phyloP scores from a whole-genome alignment of 495 filamentous ascomycete genomes.

The Glonium stellatum region DNA sequence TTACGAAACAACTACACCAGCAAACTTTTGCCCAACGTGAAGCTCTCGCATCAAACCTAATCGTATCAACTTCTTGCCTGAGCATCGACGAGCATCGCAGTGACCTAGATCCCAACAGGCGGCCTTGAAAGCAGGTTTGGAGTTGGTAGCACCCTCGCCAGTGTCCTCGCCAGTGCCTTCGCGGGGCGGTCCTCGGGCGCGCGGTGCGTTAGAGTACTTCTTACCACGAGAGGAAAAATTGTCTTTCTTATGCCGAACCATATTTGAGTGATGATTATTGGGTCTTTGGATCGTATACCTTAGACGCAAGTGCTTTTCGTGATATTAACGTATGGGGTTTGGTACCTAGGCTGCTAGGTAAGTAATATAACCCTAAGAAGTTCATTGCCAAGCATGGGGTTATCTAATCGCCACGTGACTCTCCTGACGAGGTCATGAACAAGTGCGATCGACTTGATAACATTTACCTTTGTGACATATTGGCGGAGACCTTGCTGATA shows the following conservation, averaged over 20 bases:
- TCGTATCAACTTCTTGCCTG: constrained; percentile 86
- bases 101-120: constrained; percentile 97
- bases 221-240: constrained; percentile 60
- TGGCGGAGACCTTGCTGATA: too few relatives aligned
- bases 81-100: constrained; percentile 95
- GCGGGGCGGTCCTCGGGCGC: constrained; percentile 36
- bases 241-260: constrained; percentile 96
- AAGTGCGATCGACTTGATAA: too few relatives aligned
- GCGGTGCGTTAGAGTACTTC: constrained; percentile 35
- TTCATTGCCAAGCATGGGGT: constrained; percentile 24
- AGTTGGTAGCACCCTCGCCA: constrained; percentile 33
- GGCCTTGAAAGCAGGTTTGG: constrained; percentile 69
- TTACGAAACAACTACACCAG: constrained; percentile 82
- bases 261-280: constrained; percentile 29
- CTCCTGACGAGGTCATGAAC: too few relatives aligned
- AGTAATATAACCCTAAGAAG: constrained; percentile 49
- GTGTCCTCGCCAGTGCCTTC: constrained; percentile 23
- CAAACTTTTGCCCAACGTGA: constrained; percentile 79
- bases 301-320: too few relatives aligned
- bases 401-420: too few relatives aligned
- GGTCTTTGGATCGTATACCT: constrained; percentile 57
- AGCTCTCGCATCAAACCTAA: constrained; percentile 91
- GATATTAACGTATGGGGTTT: too few relatives aligned
- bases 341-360: too few relatives aligned
- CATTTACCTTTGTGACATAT: too few relatives aligned